A percentile compares a stretch with the other conserved stretches of the same genome.
Evolutionary conservation across 2,329 filamentous ascomycete genomes (phyloP).

Genomic region (Mollisiaceae sp.): DNA sequence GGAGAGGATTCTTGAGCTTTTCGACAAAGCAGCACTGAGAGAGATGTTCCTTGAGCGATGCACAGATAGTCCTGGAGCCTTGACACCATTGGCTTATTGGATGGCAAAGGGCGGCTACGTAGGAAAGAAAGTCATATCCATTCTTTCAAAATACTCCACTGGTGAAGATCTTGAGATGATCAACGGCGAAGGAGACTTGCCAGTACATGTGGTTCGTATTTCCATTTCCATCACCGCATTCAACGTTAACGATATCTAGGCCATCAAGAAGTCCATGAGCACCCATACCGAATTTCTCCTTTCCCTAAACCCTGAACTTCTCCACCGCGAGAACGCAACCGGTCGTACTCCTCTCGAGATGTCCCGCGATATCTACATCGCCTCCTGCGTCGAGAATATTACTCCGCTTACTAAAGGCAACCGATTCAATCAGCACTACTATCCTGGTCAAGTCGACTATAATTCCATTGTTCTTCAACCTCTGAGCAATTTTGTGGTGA

Average conservation of each 20-base stretch:
- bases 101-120: constrained; percentile 42
- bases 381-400: constrained; percentile 34
- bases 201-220: constrained; percentile 59
- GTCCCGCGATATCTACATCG: constrained; percentile 59
- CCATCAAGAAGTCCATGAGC: constrained; percentile 34
- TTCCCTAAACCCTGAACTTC: constrained; percentile 44
- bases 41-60: constrained; percentile 65
- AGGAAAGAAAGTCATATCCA: constrained; percentile 50
- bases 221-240: constrained; percentile 44
- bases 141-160: constrained; percentile 61
- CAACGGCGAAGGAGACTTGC: constrained; percentile 68
- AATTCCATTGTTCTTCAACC: constrained; percentile 16
- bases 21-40: constrained; percentile 61
- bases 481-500: constrained; percentile 16
- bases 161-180: constrained; percentile 62
- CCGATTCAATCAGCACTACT: constrained; percentile 24
- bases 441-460: constrained; percentile 18
- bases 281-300: constrained; percentile 35
- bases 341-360: constrained; percentile 76
- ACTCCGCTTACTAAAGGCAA: constrained; percentile 30
- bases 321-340: constrained; percentile 76
- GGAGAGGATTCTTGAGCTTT: constrained; percentile 57
- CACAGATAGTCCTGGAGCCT: constrained; percentile 54
- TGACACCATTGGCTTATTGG: constrained; percentile 69
- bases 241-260: constrained; percentile 46